Base-by-base conservation (phyloP, 805 yeast genomes). In the Saturnispora quitensis region DNA sequence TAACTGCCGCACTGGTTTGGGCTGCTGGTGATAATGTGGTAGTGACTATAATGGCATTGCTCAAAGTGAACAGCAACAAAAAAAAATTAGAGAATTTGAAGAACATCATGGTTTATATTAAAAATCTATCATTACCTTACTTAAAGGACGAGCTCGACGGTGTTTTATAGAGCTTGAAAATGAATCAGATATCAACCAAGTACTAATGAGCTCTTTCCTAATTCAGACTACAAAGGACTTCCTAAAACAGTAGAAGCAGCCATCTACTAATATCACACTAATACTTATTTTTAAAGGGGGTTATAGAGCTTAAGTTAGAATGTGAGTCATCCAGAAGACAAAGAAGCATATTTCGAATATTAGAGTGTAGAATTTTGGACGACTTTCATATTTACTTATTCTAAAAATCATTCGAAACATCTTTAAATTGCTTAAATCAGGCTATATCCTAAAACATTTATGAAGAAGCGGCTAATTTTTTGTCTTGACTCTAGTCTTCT, bases 1-100 rank as follows among this genome's bases (percentile, higher is more conserved):
- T 53, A 3, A 71, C 63, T 3, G 75, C 76, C 13, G 60, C 52
- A 2, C 54, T 45, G 12, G 60, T 55, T 51, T 69, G 69, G 40
- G 61, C 59, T 4, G 52, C 52, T 6, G 61, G 35, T 20, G 60
- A 56, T 4, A 62, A 54, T 2, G 62, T 60, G 4, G 66, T 61
- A 12, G 64, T 58, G 12, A 53, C 40, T 3, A 55, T 33, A 25
- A 24, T 28, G 22, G 43, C 43, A 9, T 40, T 17, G 7, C 15
- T 6, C 12, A 45, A 25, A 24, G 15, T 17, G 33, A 35, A 35
- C 8, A 45, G 13, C 9, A 33, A 22, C 7, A 28, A 10, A n/a
- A 50, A 33, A 10, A 22, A 20, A 40, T 17, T 20, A 31, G 15
- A 22, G 1, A 22, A 5, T 27, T 22, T 15, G 25, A 31, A 27